phyloP scores from a whole-genome alignment of 2,329 filamentous ascomycete species.

The Immersiporthe knoxdaviesiana region DNA sequence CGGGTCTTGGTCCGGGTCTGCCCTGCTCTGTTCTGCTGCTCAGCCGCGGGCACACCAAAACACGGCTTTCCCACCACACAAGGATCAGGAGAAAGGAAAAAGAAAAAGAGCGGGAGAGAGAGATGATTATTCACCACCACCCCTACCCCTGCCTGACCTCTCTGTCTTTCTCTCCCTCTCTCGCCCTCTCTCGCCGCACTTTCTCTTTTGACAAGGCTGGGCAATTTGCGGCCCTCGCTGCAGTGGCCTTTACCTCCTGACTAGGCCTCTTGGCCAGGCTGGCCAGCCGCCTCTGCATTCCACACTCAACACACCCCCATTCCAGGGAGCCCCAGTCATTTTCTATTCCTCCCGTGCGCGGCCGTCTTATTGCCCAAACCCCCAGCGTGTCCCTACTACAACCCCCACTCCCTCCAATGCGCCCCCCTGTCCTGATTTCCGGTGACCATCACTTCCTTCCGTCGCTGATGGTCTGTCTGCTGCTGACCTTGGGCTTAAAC shows the following conservation, averaged over 20 bases:
- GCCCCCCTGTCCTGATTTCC: slow-evolving; percentile 22
- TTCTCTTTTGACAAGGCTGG: not conserved
- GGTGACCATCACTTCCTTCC: slow-evolving; percentile 18
- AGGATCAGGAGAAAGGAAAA: not conserved
- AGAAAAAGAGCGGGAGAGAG: not conserved
- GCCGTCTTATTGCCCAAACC: slow-evolving; percentile 22
- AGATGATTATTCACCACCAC: not conserved
- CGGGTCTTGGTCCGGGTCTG: not conserved
- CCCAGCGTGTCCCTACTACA: not conserved
- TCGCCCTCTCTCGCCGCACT: too few species aligned
- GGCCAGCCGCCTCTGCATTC: not conserved
- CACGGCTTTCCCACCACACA: too few species aligned
- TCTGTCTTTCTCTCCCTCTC: not conserved
- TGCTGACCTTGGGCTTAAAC: slow-evolving; percentile 28
- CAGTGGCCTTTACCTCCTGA: not conserved
- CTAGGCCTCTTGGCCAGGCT: not conserved
- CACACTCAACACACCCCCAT: slow-evolving; percentile 12
- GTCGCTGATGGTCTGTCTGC: slow-evolving; percentile 28
- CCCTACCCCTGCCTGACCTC: slow-evolving; percentile 3
- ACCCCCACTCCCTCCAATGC: slow-evolving; percentile 8
- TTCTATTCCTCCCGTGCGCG: slow-evolving; percentile 13
- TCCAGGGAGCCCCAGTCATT: slow-evolving; percentile 21
- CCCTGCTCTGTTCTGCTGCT: slow-evolving; percentile 1
- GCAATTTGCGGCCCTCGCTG: not conserved
- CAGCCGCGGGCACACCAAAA: not conserved